phyloP scores from a whole-genome alignment of 23 red algal genomes.

The Agarophyton chilense region DNA sequence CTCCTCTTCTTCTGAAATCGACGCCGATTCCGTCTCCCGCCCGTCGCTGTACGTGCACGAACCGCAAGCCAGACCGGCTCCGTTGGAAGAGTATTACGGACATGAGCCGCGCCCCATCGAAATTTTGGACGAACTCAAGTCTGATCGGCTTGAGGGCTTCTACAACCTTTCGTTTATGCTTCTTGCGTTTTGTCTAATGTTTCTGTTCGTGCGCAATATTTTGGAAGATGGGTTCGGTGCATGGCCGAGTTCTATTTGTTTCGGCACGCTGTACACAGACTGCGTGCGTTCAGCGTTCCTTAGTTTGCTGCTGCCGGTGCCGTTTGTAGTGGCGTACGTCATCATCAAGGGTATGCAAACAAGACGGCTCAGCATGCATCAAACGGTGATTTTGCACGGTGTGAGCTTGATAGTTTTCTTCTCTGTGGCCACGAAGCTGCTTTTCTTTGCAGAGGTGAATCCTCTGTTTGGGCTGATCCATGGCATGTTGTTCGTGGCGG shows the following conservation, averaged over 20 bases:
- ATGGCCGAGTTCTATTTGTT: constrained; percentile 39
- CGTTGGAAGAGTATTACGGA: constrained; percentile 62
- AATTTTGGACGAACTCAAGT: constrained; percentile 81
- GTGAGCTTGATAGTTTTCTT: constrained; percentile 22
- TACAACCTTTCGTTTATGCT: constrained; percentile 88
- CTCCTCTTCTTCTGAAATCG: constrained; percentile 37
- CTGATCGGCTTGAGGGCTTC: constrained; percentile 78
- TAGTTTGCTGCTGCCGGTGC: constrained; percentile 33
- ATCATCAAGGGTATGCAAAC: constrained; percentile 19
- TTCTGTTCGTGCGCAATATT: constrained; percentile 72
- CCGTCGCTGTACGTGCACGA: constrained; percentile 55
- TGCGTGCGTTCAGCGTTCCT: constrained; percentile 36
- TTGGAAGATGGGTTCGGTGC: constrained; percentile 70
- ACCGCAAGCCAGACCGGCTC: constrained; percentile 39
- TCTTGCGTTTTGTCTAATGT: constrained; percentile 81
- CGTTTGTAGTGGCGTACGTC: constrained; percentile 35
- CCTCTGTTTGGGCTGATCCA: constrained; percentile 76
- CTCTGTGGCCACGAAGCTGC: constrained; percentile 30
- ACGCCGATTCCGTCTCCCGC: constrained; percentile 27
- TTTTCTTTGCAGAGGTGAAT: constrained; percentile 40
- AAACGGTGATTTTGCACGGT: constrained; percentile 24
- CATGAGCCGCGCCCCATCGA: constrained; percentile 51
- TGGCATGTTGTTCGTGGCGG: constrained; percentile 58
- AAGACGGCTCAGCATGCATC: constrained; percentile 15
- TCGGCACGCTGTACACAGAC: constrained; percentile 46